Evolutionary conservation across 768 basidiomycete genomes (phyloP), one percentile per base, ranked within the genome.

Genomic region (Pleurotus djamor): DNA sequence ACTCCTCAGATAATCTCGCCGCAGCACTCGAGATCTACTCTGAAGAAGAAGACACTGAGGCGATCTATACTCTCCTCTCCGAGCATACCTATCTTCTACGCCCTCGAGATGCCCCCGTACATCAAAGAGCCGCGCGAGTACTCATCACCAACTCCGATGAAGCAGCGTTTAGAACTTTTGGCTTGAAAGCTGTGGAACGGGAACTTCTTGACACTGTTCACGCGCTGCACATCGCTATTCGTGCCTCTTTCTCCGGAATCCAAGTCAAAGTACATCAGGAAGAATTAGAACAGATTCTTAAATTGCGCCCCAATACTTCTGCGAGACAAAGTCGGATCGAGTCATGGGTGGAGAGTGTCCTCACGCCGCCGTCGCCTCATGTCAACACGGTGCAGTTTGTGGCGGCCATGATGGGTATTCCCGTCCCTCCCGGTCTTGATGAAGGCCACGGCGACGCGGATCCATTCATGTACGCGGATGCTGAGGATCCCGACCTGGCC

Each of bases 21-120:
- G 80, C 81, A 0, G 83, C 87, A 0, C 75, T 90, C 9, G 79
- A 81, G 3, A 83, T 88, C 59, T 68, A 81, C 65, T 68, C 78
- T 3, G 43, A 66, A 3, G 75, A 78, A 44, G 64, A 68, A 63
- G 65, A 80, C 36, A 60, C 70, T 5, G 65, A 69, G 0, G 65
- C 64, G 33, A 69, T 88, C 61, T 50, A 73, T 44, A 37, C 59
- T 0, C 76, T 87, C 8, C 79, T 89, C 52, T 67, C 74, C 16
- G 58, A 71, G 0, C 72, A 88, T 64, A 68, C 73, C 0, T 76
- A 85, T 54, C 81, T 89, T 47, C 74, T 89, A n/a, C 85, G 86
- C 3, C 79, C 87, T 1, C 80, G 83, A 12, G 86, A 89, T 52
- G 71, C 79, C 4, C 35, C 66, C 1, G 68, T 74, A 0, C 67